These are phyloP conservation scores for Rubroboletus pulcherrimus DNA, from an alignment of 768 basidiomycete genomes.

Conservation along the genomic window DNA sequence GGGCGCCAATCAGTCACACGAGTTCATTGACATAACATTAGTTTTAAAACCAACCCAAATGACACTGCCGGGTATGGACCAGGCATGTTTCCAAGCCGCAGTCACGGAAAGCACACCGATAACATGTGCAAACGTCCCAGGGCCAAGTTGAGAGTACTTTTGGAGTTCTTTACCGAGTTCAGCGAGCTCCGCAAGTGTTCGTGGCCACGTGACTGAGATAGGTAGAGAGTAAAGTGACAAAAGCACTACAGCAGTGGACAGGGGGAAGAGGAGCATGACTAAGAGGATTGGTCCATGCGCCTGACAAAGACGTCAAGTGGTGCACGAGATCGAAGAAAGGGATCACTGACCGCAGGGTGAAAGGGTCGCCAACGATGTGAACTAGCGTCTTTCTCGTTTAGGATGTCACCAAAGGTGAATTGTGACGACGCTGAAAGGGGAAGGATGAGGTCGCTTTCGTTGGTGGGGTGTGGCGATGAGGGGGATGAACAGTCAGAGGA, in stretches of 20 bases:
- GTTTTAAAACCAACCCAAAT: slow-evolving; percentile 61
- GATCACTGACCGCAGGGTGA: slow-evolving; percentile 34
- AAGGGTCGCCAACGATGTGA: slow-evolving; percentile 31
- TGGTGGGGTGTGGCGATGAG: slow-evolving; percentile 40
- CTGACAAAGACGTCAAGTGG: slow-evolving; percentile 25
- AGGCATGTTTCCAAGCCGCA: slow-evolving; percentile 94
- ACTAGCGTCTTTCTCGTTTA: slow-evolving; percentile 36
- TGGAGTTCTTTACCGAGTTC: slow-evolving; percentile 73
- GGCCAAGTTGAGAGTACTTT: slow-evolving; percentile 71
- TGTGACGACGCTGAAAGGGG: slow-evolving; percentile 53
- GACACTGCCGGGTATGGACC: slow-evolving; percentile 94
- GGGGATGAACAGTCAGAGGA: slow-evolving; percentile 41
- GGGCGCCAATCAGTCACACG: slow-evolving; percentile 16
- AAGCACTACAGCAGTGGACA: slow-evolving; percentile 57
- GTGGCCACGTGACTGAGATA: slow-evolving; percentile 73
- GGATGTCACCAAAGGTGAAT: slow-evolving; percentile 42
- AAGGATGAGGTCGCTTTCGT: slow-evolving; percentile 45
- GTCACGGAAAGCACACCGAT: slow-evolving; percentile 78
- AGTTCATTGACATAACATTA: neutral
- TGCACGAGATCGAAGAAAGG: neutral
- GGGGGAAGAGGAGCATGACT: slow-evolving; percentile 60
- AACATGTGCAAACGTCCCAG: slow-evolving; percentile 66
- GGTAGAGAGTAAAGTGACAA: slow-evolving; percentile 53
- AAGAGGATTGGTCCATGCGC: slow-evolving; percentile 65
- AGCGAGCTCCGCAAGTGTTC: slow-evolving; percentile 69